Evolutionary conservation across 2,329 filamentous ascomycete species (phyloP), one percentile per base, ranked within the genome.

Genomic region (Fusarium drepaniforme): DNA sequence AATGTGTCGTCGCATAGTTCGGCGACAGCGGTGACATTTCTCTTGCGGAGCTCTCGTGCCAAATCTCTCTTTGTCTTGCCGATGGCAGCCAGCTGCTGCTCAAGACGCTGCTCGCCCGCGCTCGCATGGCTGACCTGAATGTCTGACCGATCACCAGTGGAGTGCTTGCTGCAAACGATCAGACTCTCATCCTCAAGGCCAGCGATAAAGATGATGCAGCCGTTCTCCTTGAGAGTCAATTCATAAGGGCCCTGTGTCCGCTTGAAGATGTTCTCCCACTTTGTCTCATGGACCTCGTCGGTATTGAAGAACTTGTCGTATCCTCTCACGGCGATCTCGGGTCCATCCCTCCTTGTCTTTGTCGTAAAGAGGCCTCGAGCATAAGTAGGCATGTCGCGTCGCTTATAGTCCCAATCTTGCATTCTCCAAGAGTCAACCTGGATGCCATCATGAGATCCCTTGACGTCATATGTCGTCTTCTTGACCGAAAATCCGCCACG

Each of bases 291-390:
- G 9, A 97, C 93, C 84, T 99, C 97, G 61, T 90, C 90, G 46
- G 94, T 89, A 79, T 99, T 99, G 90, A 99, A 99, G 86, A 99
- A 99, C 84, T 99, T 99, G 88, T 99, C 96, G 84, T 99, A 99
- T 62, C 97, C 97, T 77, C 97, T 90, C 59, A 95, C 91, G 2
- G 90, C 93, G 77, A 99, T 98, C 83, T 98, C 94, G 15, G 90
- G 86, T 11, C 90, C 86, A 11, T 91, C 91, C 30, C 90, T 86
- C 60, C 88, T 86, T 72, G 90, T 92, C 74, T 85, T 90, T 49
- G 93, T 93, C n/a, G 96, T 99, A 84, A 99, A 99, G 1, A 99
- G 89, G 8, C 97, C 97, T 64, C 97, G 92, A 8, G 97, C 96
- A 82, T 98, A 98, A 1, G 95, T 98, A 8, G 97, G 97, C 13